A percentile compares a stretch with the other conserved stretches of the same genome.
These are phyloP conservation scores for Coccinonectria pachysandricola DNA, from an alignment of 2,329 filamentous ascomycete species.

Conservation along the genomic window DNA sequence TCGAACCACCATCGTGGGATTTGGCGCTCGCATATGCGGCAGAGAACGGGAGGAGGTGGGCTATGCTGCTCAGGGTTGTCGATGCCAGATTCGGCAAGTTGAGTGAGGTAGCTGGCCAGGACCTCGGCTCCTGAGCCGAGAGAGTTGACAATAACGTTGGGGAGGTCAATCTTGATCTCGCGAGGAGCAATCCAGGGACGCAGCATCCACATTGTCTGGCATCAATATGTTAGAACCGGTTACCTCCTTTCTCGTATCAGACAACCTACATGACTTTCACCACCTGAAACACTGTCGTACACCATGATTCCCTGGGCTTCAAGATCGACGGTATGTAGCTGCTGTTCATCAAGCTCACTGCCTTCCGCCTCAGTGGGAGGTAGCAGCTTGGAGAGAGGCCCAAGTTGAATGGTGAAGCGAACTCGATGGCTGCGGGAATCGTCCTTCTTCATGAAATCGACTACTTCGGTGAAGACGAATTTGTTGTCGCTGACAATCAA, in stretches of 20 bases:
- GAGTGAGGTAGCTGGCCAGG: slow-evolving; percentile 84
- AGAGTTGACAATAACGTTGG: slow-evolving; percentile 79
- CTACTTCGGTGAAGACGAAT: slow-evolving; percentile 67
- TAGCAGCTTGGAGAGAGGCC: slow-evolving; percentile 56
- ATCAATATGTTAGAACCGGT: slow-evolving; percentile 15
- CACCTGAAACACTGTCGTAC: slow-evolving; percentile 77
- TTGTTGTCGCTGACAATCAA: slow-evolving; percentile 70
- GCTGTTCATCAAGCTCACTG: slow-evolving; percentile 26
- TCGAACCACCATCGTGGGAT: slow-evolving; percentile 99
- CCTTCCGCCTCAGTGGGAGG: slow-evolving; percentile 32
- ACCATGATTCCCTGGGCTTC: slow-evolving; percentile 99
- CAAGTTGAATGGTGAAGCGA: slow-evolving; percentile 64
- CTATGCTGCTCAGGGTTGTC: slow-evolving; percentile 68
- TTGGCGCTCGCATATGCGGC: slow-evolving; percentile 93
- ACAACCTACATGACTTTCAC: slow-evolving; percentile 74
- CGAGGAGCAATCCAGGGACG: slow-evolving; percentile 79
- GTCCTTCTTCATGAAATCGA: slow-evolving; percentile 84
- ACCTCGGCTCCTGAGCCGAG: slow-evolving; percentile 91
- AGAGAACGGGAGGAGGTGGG: slow-evolving; percentile 80
- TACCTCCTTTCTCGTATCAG: background rate
- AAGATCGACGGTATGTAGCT: slow-evolving; percentile 53
- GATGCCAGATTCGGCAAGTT: slow-evolving; percentile 71
- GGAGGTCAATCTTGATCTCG: slow-evolving; percentile 93
- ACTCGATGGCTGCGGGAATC: slow-evolving; percentile 88
- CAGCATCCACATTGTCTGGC: slow-evolving; percentile 98